Conservation (phyloP, 768 basidiomycete species). For the Mycena maculata region DNA sequence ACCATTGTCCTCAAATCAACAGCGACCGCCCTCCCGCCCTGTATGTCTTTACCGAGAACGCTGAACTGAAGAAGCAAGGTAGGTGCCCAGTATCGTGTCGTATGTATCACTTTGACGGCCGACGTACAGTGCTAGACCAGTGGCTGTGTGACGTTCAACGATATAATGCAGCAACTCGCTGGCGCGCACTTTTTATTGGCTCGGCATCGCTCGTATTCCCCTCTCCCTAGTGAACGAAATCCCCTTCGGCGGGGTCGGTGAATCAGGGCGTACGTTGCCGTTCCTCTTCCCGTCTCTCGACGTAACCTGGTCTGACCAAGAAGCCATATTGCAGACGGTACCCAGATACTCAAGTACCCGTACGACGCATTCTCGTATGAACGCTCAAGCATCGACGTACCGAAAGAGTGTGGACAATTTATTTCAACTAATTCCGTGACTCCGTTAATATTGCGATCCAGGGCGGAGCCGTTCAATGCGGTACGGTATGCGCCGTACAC, state of each 20-base stretch:
- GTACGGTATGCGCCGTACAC: not conserved
- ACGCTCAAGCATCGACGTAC: conserved; percentile 61
- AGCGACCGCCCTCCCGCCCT: conserved; percentile 72
- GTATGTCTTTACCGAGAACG: conserved; percentile 71
- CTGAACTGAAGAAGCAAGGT: conserved; percentile 53
- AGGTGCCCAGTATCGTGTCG: conserved; percentile 63
- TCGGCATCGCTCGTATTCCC: not conserved
- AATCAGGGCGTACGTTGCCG: conserved; percentile 76
- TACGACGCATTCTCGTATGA: conserved; percentile 67
- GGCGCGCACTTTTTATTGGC: conserved; percentile 50
- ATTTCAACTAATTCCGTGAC: no score
- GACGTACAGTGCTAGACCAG: conserved; percentile 64
- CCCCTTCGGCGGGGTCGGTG: conserved; percentile 68
- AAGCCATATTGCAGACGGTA: conserved; percentile 58
- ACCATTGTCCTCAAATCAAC: conserved; percentile 26
- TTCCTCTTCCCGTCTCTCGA: not conserved
- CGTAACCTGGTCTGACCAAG: no score
- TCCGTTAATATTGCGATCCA: no score
- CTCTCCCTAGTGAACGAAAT: conserved; percentile 43
- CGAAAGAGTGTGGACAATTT: conserved; percentile 62
- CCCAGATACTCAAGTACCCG: conserved; percentile 62
- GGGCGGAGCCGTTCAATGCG: not conserved
- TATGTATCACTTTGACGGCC: not conserved
- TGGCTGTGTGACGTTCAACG: conserved; percentile 69
- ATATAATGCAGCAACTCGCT: conserved; percentile 65